phyloP scores from a whole-genome alignment of 108 stramenopile species.

The Cylindrotheca closterium region DNA sequence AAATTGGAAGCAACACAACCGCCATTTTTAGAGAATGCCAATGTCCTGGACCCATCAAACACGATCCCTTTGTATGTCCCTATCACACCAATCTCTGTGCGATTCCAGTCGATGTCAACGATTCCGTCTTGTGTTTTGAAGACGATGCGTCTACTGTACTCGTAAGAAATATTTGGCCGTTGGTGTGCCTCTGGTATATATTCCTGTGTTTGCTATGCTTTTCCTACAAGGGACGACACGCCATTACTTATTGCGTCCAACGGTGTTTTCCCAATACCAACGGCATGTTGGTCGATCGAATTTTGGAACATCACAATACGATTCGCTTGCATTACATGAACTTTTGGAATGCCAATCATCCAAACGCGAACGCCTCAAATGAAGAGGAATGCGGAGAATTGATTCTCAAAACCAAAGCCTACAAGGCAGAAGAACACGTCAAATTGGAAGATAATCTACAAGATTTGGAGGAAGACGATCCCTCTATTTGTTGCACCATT shows the following conservation, averaged over 20 bases:
- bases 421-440: not conserved
- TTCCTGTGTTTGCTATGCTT: not conserved
- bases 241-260: not conserved
- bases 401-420: constrained; percentile 1
- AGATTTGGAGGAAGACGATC: constrained; percentile 1
- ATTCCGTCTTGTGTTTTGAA: not conserved
- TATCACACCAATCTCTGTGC: not conserved
- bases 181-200: not conserved
- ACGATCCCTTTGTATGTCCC: not conserved
- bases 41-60: not conserved
- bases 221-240: not conserved
- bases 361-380: not conserved
- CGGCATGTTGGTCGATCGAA: not conserved
- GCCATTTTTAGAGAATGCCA: not conserved
- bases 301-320: not conserved
- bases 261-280: not conserved
- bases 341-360: not conserved
- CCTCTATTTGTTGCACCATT: constrained; percentile 46
- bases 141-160: not conserved
- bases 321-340: not conserved
- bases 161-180: not conserved
- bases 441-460: not conserved
- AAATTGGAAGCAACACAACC: not conserved
- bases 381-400: not conserved
- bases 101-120: not conserved